A percentile compares a stretch with the other conserved stretches of the same genome.
Conservation (phyloP, 2,329 filamentous ascomycete species). For the Coniella lustricola region DNA sequence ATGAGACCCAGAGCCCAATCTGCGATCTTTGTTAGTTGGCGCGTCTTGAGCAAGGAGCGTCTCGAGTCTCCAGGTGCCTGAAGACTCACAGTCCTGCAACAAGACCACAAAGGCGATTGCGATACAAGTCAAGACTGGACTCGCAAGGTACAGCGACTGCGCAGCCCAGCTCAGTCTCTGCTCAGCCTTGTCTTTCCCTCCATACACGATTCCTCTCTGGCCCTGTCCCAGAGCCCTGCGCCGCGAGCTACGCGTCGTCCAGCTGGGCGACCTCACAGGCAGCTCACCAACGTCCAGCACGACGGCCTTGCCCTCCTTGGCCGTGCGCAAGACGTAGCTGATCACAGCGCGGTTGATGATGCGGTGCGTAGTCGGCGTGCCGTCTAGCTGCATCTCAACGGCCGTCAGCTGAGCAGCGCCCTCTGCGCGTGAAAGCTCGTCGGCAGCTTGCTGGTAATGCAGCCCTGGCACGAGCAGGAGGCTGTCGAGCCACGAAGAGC, state of each 20-base stretch:
- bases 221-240: constrained; percentile 12
- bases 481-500: constrained; percentile 48
- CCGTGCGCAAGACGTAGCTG: constrained; percentile 47
- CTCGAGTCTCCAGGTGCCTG: no score
- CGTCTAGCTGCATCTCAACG: constrained; percentile 25
- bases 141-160: constrained; percentile 40
- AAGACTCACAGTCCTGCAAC: constrained; percentile 38
- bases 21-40: constrained; percentile 15
- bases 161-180: constrained; percentile 33
- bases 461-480: constrained; percentile 53
- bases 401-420: constrained; percentile 35
- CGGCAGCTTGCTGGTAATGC: constrained; percentile 53
- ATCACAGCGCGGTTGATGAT: constrained; percentile 47
- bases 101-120: constrained; percentile 39
- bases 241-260: constrained; percentile 21
- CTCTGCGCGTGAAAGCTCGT: constrained; percentile 38
- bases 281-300: constrained; percentile 51
- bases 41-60: no score
- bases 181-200: constrained; percentile 22
- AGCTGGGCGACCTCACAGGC: constrained; percentile 31
- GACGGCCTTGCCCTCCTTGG: constrained; percentile 47
- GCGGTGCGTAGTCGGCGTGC: constrained; percentile 26
- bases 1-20: constrained; percentile 44
- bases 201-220: constrained; percentile 19
- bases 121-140: constrained; percentile 38